A percentile compares a stretch with the other conserved stretches of the same genome.
These are phyloP conservation scores for Chaetomiaceae sp. DNA, from an alignment of 2,329 filamentous ascomycete genomes.

Conservation along the genomic window DNA sequence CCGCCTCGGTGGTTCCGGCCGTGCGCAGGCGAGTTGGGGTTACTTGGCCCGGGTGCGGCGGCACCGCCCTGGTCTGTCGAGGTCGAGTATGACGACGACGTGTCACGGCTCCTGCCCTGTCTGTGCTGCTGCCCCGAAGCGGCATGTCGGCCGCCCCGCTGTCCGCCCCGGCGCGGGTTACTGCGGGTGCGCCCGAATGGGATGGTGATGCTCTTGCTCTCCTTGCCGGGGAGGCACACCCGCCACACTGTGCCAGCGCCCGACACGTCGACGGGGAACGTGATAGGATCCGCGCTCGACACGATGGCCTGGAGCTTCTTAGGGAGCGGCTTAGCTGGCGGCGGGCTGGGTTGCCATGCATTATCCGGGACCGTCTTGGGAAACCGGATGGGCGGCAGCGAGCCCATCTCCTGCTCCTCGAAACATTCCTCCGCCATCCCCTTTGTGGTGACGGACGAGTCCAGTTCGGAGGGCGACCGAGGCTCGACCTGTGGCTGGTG, in stretches of 20 bases:
- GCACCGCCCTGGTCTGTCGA: constrained; percentile 24
- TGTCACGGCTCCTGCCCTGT: constrained; percentile 20
- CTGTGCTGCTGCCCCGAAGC: constrained; percentile 18
- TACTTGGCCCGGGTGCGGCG: constrained; percentile 19
- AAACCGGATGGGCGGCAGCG: constrained; percentile 64
- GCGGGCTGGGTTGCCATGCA: constrained; percentile 55
- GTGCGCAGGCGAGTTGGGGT: constrained; percentile 8
- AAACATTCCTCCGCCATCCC: constrained; percentile 74
- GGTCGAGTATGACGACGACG: constrained; percentile 26
- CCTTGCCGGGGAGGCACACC: constrained; percentile 36
- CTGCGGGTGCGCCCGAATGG: constrained; percentile 30
- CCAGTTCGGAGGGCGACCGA: constrained; percentile 38
- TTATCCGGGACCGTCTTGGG: constrained; percentile 56
- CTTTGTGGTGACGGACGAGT: constrained; percentile 50
- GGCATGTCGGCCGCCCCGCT: constrained; percentile 17
- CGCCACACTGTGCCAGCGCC: constrained; percentile 33
- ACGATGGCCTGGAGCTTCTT: constrained; percentile 43
- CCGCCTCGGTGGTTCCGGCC: constrained; percentile 34
- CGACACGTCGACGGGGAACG: constrained; percentile 23
- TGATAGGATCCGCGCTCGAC: constrained; percentile 29
- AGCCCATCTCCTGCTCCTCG: constrained; percentile 74
- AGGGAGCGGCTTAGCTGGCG: constrained; percentile 51
- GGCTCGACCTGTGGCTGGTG: constrained; percentile 48
- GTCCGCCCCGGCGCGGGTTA: constrained; percentile 28
- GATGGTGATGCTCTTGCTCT: constrained; percentile 34